phyloP scores from a whole-genome alignment of 495 filamentous ascomycete species.

The Penicillium steckii region DNA sequence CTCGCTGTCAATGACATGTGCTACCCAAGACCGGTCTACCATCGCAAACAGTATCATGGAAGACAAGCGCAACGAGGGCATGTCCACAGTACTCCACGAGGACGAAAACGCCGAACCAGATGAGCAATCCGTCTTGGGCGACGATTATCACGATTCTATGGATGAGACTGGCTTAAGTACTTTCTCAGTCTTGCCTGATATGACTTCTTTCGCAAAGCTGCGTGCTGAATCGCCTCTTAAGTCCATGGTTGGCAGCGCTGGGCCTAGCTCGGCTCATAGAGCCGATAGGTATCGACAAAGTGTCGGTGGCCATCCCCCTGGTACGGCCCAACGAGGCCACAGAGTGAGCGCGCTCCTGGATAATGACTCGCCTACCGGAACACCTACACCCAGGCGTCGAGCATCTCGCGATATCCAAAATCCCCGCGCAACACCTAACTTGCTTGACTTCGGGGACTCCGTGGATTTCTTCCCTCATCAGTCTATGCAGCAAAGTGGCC shows the following conservation, averaged over 20 bases:
- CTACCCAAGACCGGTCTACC: conserved; percentile 18
- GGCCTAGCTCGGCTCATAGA: conserved; percentile 20
- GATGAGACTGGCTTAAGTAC: conserved; percentile 84
- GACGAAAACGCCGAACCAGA: conserved; percentile 19
- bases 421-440: conserved; percentile 39
- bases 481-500: conserved; percentile 37
- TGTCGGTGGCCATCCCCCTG: conserved; percentile 34
- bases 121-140: conserved; percentile 25
- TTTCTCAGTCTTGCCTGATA: conserved; percentile 84
- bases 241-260: conserved; percentile 34
- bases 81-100: conserved; percentile 42
- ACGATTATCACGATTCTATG: conserved; percentile 40
- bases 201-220: conserved; percentile 79
- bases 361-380: conserved; percentile 41
- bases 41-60: conserved; percentile 40
- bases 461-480: conserved; percentile 53
- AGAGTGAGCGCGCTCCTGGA: conserved; percentile 34
- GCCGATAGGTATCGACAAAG: conserved; percentile 17
- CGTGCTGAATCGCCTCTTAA: conserved; percentile 57
- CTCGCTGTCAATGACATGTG: conserved; percentile 14
- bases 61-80: conserved; percentile 42
- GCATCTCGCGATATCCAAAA: conserved; percentile 56
- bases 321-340: conserved; percentile 30
- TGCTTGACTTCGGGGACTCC: conserved; percentile 88
- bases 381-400: conserved; percentile 59